Percentiles rank a stretch among this genome's conserved stretches.
These are phyloP conservation scores for Rubia peregrina DNA, from an alignment of 305 asterid species.

Conservation along the genomic window DNA sequence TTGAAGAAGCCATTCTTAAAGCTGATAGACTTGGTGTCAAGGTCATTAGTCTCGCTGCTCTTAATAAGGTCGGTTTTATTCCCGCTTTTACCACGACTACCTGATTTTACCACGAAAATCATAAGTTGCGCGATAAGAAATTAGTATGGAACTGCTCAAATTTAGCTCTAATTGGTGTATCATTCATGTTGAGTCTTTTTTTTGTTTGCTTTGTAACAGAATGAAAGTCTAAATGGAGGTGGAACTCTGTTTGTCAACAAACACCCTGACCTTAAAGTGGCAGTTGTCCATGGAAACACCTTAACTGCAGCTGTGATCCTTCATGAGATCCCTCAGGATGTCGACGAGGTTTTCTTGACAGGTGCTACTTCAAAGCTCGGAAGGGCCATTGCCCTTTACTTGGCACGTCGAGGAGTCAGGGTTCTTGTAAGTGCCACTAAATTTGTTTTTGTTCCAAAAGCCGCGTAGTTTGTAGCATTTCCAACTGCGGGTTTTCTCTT, in stretches of 20 bases:
- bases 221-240: conserved; percentile 81
- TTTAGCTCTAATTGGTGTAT: background rate
- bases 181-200: background rate
- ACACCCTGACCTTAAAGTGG: conserved; percentile 69
- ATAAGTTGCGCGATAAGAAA: background rate
- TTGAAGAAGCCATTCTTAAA: conserved; percentile 76
- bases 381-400: conserved; percentile 72
- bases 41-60: conserved; percentile 91
- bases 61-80: conserved; percentile 55
- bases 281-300: conserved; percentile 95
- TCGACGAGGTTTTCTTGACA: conserved; percentile 65
- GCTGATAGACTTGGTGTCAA: conserved; percentile 82
- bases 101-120: background rate
- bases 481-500: background rate
- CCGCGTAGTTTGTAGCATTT: background rate
- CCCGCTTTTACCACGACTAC: background rate
- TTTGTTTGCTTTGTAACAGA: conserved; percentile 28
- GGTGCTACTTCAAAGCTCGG: conserved; percentile 94
- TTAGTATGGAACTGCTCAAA: background rate
- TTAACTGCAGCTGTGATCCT: conserved; percentile 84
- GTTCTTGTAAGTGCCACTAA: conserved; percentile 46
- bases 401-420: conserved; percentile 45
- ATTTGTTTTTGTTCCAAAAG: background rate
- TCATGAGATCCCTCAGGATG: conserved; percentile 53
- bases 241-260: conserved; percentile 70